These are phyloP conservation scores for Teratosphaeria gauchensis DNA, from an alignment of 2,329 filamentous ascomycete genomes.

Conservation along the genomic window DNA sequence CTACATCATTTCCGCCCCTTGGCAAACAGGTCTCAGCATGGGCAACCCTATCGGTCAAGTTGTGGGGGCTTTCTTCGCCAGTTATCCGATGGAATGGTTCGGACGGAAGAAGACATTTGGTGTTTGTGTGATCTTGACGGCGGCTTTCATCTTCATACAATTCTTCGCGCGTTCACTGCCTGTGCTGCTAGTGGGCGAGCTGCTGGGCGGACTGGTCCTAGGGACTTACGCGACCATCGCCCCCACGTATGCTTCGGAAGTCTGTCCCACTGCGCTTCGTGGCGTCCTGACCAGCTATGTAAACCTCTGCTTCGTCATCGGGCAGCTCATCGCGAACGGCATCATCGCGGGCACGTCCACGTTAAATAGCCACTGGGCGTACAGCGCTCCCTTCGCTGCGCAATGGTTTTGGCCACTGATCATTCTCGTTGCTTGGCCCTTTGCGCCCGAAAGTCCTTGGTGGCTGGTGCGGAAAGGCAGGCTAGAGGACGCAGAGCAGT, in stretches of 20 bases:
- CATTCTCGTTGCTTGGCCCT: conserved; percentile 28
- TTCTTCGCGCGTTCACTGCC: conserved; percentile 50
- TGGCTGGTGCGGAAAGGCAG: conserved; percentile 29
- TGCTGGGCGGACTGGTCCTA: conserved; percentile 52
- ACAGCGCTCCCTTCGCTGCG: conserved; percentile 35
- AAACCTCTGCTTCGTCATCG: conserved; percentile 54
- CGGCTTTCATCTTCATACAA: conserved; percentile 50
- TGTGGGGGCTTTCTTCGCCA: conserved; percentile 30
- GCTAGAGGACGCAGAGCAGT: conserved; percentile 26
- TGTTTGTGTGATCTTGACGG: conserved; percentile 28
- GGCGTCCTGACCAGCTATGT: conserved; percentile 51
- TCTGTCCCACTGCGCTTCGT: conserved; percentile 49
- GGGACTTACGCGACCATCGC: conserved; percentile 49
- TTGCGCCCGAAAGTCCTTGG: conserved; percentile 25
- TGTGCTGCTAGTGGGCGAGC: conserved; percentile 50
- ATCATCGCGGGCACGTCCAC: conserved; percentile 27
- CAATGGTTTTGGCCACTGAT: conserved; percentile 35
- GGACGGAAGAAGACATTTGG: conserved; percentile 24
- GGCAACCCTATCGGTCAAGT: conserved; percentile 50
- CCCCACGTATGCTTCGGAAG: conserved; percentile 58
- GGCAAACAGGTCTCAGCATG: conserved; percentile 35
- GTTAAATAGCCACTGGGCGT: conserved; percentile 31
- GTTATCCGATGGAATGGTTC: conserved; percentile 26
- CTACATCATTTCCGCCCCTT: conserved; percentile 29
- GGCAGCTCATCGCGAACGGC: conserved; percentile 45